Percentiles rank a stretch among this genome's conserved stretches.
phyloP scores from a whole-genome alignment of 768 basidiomycete species.

The Tulasnella sp. region DNA sequence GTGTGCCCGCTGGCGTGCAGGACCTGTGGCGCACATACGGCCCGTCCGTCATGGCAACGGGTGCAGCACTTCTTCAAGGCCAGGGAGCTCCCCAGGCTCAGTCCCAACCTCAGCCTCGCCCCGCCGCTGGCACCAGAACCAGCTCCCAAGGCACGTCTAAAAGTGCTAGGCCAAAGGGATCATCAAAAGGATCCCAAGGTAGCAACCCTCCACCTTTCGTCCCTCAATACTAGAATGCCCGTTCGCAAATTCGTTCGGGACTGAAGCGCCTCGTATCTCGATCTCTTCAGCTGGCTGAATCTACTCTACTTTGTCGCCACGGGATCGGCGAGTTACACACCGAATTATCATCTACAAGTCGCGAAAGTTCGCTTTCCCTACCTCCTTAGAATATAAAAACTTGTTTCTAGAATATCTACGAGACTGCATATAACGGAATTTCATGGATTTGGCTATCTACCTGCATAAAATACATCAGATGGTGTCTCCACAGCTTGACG shows the following conservation, averaged over 20 bases:
- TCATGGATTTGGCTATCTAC: not conserved
- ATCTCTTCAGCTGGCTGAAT: slow-evolving; percentile 12
- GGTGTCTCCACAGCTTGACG: not conserved
- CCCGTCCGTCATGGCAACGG: slow-evolving; percentile 63
- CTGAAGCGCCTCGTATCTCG: not conserved
- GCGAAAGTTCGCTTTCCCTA: not conserved
- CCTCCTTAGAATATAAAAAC: not conserved
- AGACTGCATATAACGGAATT: not conserved
- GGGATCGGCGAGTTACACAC: not conserved
- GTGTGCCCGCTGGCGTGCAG: slow-evolving; percentile 65
- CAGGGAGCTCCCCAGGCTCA: not conserved
- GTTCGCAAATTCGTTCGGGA: not conserved
- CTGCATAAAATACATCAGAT: not conserved
- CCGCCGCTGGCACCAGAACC: not conserved
- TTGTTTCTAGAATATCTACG: not conserved
- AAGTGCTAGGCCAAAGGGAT: not conserved
- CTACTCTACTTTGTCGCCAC: not conserved
- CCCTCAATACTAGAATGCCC: not conserved
- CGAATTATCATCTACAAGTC: not conserved
- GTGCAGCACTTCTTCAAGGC: slow-evolving; percentile 21
- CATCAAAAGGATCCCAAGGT: not conserved
- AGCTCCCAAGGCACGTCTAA: not conserved
- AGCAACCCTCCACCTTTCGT: not conserved
- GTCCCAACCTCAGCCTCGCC: not conserved
- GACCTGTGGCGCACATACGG: slow-evolving; percentile 83